Percentiles rank a stretch among this genome's conserved stretches.
These are phyloP conservation scores for Hypoxylon perforatum DNA, from an alignment of 495 filamentous ascomycete genomes.

Conservation along the genomic window DNA sequence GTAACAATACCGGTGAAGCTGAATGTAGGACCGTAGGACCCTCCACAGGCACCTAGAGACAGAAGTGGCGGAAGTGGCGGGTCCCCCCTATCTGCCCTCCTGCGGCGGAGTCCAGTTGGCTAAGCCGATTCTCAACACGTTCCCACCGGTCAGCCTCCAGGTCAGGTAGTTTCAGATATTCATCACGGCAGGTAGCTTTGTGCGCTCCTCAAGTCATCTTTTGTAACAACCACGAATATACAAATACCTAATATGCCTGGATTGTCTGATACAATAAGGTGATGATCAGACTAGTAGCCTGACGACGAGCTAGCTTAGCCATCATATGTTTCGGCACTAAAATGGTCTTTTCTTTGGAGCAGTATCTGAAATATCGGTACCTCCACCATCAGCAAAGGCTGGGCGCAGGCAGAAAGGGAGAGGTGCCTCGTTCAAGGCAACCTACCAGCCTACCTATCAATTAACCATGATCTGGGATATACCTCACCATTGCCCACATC, in stretches of 20 bases:
- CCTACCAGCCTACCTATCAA: conserved; percentile 5
- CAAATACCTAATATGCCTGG: too few relatives aligned
- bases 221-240: too few relatives aligned
- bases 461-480: not conserved
- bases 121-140: conserved; percentile 13
- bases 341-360: not conserved
- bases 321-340: not conserved
- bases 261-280: not conserved
- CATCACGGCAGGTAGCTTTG: too few relatives aligned
- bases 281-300: not conserved
- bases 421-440: not conserved
- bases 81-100: not conserved
- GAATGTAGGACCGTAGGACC: too few relatives aligned
- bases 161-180: too few relatives aligned
- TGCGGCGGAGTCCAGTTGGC: conserved; percentile 8
- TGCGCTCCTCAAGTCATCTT: too few relatives aligned
- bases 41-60: too few relatives aligned
- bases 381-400: not conserved
- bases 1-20: too few relatives aligned
- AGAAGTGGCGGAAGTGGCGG: too few relatives aligned
- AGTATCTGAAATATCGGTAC: not conserved
- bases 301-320: not conserved
- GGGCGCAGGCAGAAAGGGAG: not conserved
- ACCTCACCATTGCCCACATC: not conserved
- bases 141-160: conserved; percentile 15